Base-by-base conservation (phyloP, 768 basidiomycete genomes). In the Cubamyces sp. region DNA sequence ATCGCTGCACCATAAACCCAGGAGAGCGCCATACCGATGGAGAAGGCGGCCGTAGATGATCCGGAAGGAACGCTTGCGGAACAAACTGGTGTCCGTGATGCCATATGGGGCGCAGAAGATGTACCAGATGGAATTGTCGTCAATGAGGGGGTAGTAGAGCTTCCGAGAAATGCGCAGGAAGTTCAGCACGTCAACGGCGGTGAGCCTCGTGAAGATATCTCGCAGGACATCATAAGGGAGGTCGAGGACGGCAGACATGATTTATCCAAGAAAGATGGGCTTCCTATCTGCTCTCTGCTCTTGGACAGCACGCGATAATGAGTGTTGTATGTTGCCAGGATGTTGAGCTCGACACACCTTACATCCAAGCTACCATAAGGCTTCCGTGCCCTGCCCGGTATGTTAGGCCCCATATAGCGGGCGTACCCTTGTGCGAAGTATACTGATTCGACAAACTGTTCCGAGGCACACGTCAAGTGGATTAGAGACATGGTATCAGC, bases 1-100 rank as follows among this genome's bases (percentile, higher is more conserved):
- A 30, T 70, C 69, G 57, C 68, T 68, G n/a, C 68, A 68, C 69
- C 69, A 70, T 12, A 67, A 43, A 1, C 69, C 69, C 1, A 70
- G 59, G 3, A 70, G 56, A n/a, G 69, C 54, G 1, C 69, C 67
- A 51, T 67, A 70, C 23, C 30, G 54, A 41, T 70, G 65, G 4
- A 70, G 61, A 11, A 68, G 55, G 19, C 41, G 50, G 6, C 66
- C 61, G 57, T 67, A 70, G 55, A 69, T 59, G 41, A 45, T 62
- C 28, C 54, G 56, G 46, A 60, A 70, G 16, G 66, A 59, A 9
- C 59, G 54, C 5, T 40, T 50, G 34, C 49, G 18, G 41, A 67
- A 64, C 14, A 41, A 3, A n/a, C 49, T 37, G 8, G 46, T 50
- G 21, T 66, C 62, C 15, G 23, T 34, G 34, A 68, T 58, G 54